phyloP scores from a whole-genome alignment of 2,329 filamentous ascomycete species.

The Cryphonectria carpinicola region DNA sequence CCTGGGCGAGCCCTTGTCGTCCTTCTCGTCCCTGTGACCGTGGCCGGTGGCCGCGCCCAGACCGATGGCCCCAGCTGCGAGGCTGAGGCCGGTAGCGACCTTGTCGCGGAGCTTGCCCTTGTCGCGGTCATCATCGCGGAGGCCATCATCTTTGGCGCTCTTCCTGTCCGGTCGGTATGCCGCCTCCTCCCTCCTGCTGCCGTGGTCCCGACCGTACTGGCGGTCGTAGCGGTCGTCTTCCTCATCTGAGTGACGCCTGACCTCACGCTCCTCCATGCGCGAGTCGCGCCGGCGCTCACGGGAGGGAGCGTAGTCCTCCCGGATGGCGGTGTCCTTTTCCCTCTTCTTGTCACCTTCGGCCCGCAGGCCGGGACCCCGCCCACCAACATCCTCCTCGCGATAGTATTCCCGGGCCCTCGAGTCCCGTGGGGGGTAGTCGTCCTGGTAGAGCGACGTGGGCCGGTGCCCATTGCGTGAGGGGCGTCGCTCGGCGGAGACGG shows the following conservation, averaged over 20 bases:
- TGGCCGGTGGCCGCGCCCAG: constrained; percentile 44
- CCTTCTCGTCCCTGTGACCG: constrained; percentile 44
- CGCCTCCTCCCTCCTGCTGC: constrained; percentile 26
- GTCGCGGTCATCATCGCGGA: constrained; percentile 42
- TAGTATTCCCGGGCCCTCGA: constrained; percentile 46
- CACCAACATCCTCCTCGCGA: constrained; percentile 50
- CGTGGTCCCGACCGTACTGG: constrained; percentile 22
- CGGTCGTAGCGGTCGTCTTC: constrained; percentile 33
- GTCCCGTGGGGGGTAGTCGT: constrained; percentile 48
- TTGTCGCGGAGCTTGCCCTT: constrained; percentile 53
- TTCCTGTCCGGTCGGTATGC: constrained; percentile 31
- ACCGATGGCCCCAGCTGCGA: constrained; percentile 54
- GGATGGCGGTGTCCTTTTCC: constrained; percentile 28
- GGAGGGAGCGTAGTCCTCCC: constrained; percentile 42
- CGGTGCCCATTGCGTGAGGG: constrained; percentile 42
- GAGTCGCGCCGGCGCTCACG: constrained; percentile 32
- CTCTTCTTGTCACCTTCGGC: constrained; percentile 42
- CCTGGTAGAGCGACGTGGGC: constrained; percentile 59
- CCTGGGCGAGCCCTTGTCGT: constrained; percentile 38
- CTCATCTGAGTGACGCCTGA: constrained; percentile 36
- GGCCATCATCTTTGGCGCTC: constrained; percentile 33
- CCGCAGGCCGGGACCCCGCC: constrained; percentile 58
- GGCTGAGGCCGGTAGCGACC: constrained; percentile 51
- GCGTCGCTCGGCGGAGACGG: constrained; percentile 40
- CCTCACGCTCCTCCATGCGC: constrained; percentile 33